Evolutionary conservation across 2,329 filamentous ascomycete species (phyloP), one percentile per base, ranked within the genome.

Genomic region (Exophiala alcalophila): DNA sequence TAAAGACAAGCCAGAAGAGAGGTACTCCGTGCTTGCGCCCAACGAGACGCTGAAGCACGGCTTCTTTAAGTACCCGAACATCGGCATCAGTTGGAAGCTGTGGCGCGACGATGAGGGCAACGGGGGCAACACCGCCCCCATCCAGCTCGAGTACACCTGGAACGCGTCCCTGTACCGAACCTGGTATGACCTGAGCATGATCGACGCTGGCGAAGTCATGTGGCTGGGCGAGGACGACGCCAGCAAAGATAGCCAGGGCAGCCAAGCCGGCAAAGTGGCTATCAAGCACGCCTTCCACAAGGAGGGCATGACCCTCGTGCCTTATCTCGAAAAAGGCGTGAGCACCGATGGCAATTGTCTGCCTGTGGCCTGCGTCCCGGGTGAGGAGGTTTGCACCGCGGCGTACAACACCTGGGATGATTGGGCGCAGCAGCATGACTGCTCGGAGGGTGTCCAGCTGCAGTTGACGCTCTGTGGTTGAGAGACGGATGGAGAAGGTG

Each of bases 181-280:
- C 12, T 50, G 40, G 38, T 50, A 40, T 27, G 47, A 50, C 27
- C 34, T 50, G 21, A 50, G 44, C 39, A 50, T 50, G 47, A 44
- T 50, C 29, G 31, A 50, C 23, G 47, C 43, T 16, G 44, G 44
- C 16, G 14, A 33, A 9, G 29, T 31, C 23, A 36, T 27, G 8
- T 47, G 39, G 38, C 20, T 44, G 26, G 33, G 42, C 11, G 12
- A 12, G 12, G 23, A 29, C 6, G 16, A 32, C 8, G 34, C 24
- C 12, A 37, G 45, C 20, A 24, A 23, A 6, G 46, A 42, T 27
- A 41, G 46, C 15, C 31, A 33, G 21, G 46, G 37, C 15, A 34
- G 34, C 2, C 44, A 42, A 18, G 30, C 28, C 9, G 47, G 43
- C 5, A 20, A 21, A 16, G 32, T 47, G 15, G 47, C 14, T 15